Evolutionary conservation across 1,139 yeast genomes (phyloP).

Genomic region (Candida pseudoviswanathii): DNA sequence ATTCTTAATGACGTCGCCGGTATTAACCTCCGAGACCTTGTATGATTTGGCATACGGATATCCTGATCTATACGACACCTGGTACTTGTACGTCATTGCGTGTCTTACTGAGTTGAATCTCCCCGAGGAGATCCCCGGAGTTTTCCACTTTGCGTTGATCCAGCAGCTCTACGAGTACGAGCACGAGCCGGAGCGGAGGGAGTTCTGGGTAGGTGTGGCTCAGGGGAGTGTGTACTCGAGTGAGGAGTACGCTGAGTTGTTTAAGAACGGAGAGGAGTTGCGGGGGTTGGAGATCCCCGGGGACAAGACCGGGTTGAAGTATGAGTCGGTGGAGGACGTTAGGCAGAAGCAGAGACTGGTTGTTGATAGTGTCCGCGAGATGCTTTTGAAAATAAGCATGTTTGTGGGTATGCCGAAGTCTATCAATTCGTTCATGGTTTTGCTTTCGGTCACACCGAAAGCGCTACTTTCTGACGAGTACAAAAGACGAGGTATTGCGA

Average conservation of each 20-base stretch:
- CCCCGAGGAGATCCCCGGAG: conserved; percentile 74
- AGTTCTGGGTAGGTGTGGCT: conserved; percentile 24
- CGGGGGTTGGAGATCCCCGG: conserved; percentile 47
- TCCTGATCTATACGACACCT: conserved; percentile 45
- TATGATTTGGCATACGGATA: conserved; percentile 56
- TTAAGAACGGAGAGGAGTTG: conserved; percentile 43
- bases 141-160: conserved; percentile 72
- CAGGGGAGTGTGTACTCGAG: conserved; percentile 39
- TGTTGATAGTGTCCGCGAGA: conserved; percentile 69
- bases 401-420: conserved; percentile 85
- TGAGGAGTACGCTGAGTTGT: conserved; percentile 36
- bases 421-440: conserved; percentile 70
- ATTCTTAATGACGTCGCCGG: neutral
- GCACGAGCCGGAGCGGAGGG: neutral
- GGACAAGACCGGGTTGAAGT: conserved; percentile 34
- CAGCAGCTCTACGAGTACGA: conserved; percentile 42
- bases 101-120: conserved; percentile 78
- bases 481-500: conserved; percentile 29
- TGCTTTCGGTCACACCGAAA: conserved; percentile 67
- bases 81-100: conserved; percentile 58
- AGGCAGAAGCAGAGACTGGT: conserved; percentile 37
- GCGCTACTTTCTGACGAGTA: conserved; percentile 29
- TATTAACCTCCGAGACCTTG: conserved; percentile 61
- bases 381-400: conserved; percentile 74
- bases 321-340: conserved; percentile 31